Base-by-base conservation (phyloP, 192 early-diverging fungal species). In the Lobosporangium transversale region DNA sequence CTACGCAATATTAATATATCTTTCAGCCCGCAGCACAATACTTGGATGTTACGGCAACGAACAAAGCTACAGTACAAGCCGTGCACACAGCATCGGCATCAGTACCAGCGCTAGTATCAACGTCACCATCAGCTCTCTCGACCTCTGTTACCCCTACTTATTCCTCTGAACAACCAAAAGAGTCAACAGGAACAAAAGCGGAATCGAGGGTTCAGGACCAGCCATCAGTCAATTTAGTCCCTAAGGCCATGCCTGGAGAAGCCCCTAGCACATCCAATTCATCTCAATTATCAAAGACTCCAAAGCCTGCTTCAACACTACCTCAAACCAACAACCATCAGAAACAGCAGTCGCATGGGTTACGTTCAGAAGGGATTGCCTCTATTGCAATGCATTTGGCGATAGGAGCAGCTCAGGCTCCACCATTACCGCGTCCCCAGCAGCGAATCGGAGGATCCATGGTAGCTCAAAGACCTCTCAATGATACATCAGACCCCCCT, bases 301-400 rank as follows among this genome's bases (percentile, higher is more conserved):
- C 23, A 24, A 2, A 10, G 23, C 24, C 48, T 23, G n/a, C 21
- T 50, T 12, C 21, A 8, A 49, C 21, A 6, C 21, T 23, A 6
- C 20, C 21, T 14, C 6, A 5, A 7, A 6, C 47, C 47, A 49
- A n/a, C 20, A 21, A 5, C 8, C 20, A 7, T 7, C 21, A 49
- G 47, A 21, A n/a, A n/a, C 29, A 53, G 21, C 43, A 60, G 23
- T n/a, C 30, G 5, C 15, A 29, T 60, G n/a, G n/a, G n/a, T n/a
- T n/a, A n/a, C 52, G 24, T 14, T n/a, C 51, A 29, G 70, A 73
- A 14, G 70, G 70, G 11, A 73, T 73, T 47, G 70, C 70, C 1
- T 35, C 62, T 17, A 73, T 73, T 44, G 70, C 62, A 2, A 61
- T 65, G 30, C 56, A 48, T 65, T 53, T 73, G 42, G 70, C 55